These are phyloP conservation scores for Sphagnum contortum DNA, from an alignment of 225 moss, liverwort and hornwort genomes.

Conservation along the genomic window DNA sequence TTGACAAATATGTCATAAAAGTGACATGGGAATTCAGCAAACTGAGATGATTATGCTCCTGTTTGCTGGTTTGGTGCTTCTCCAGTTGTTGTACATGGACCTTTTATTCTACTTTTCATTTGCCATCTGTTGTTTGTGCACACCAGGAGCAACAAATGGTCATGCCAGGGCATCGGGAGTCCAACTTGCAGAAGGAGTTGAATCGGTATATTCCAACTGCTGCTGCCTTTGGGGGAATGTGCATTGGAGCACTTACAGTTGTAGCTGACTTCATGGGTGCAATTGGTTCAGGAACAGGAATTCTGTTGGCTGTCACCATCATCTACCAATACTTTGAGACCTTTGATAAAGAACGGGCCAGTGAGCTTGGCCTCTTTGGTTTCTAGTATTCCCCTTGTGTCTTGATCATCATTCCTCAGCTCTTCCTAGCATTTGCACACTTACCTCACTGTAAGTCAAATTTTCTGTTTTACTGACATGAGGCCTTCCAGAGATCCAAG, in stretches of 20 bases:
- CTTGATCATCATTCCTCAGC: too few relatives aligned
- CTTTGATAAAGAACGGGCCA: constrained; percentile 93
- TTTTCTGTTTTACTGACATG: too few relatives aligned
- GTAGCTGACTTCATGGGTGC: constrained; percentile 98
- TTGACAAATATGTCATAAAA: too few relatives aligned
- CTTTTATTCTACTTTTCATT: too few relatives aligned
- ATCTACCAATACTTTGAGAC: constrained; percentile 98
- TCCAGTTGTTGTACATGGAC: too few relatives aligned
- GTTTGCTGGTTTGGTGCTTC: too few relatives aligned
- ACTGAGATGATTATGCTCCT: too few relatives aligned
- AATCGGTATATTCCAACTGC: constrained; percentile 95
- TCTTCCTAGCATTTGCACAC: too few relatives aligned
- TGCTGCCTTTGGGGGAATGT: constrained; percentile 92
- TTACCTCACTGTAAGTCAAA: too few relatives aligned
- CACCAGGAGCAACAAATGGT: constrained; percentile 98
- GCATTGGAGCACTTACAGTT: constrained; percentile 89
- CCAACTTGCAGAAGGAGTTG: constrained; percentile 85
- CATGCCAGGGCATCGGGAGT: constrained; percentile 97
- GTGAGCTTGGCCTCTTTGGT: constrained; percentile 92
- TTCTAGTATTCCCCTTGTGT: constrained; percentile 23
- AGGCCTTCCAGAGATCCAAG: too few relatives aligned
- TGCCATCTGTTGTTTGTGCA: background rate
- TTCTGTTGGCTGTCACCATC: constrained; percentile 89
- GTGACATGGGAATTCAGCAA: too few relatives aligned
- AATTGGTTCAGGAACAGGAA: constrained; percentile 95